Conservation (phyloP, 208 protist species). For the Jaenimonas drosophilae region DNA sequence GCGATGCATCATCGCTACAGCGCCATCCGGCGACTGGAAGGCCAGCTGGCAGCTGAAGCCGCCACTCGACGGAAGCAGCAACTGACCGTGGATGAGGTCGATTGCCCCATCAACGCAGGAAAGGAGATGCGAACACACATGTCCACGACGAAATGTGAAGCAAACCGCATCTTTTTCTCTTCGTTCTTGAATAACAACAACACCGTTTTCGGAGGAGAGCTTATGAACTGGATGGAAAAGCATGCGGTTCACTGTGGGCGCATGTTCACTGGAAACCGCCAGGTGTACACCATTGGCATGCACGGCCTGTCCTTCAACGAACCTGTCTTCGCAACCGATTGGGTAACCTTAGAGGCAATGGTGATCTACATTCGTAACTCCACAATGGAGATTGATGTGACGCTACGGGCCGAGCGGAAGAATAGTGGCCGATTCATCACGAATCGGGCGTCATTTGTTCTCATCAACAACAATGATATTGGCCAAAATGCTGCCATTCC, state of each 20-base stretch:
- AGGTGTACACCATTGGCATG: conserved; percentile 87
- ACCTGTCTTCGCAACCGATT: conserved; percentile 79
- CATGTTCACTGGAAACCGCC: conserved; percentile 80
- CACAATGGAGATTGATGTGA: conserved; percentile 87
- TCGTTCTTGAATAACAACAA: conserved; percentile 89
- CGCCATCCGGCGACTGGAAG: conserved; percentile 32
- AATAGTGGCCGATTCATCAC: conserved; percentile 33
- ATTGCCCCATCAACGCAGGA: conserved; percentile 46
- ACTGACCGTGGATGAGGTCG: conserved; percentile 30
- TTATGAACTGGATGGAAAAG: conserved; percentile 89
- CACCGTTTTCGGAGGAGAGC: conserved; percentile 88
- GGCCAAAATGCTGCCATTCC: conserved; percentile 66
- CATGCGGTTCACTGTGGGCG: conserved; percentile 81
- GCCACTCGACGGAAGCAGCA: conserved; percentile 5
- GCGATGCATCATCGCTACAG: conserved; percentile 51
- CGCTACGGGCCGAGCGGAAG: conserved; percentile 53
- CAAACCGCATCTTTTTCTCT: conserved; percentile 83
- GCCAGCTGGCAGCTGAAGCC: conserved; percentile 6
- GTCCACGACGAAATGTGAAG: conserved; percentile 25
- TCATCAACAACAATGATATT: conserved; percentile 82
- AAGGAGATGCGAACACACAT: conserved; percentile 57
- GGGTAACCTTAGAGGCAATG: conserved; percentile 72
- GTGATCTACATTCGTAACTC: conserved; percentile 85
- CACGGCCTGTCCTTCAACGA: conserved; percentile 82
- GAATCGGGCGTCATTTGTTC: conserved; percentile 78